phyloP scores from a whole-genome alignment of 305 asterid genomes.

The Andrographis paniculata region DNA sequence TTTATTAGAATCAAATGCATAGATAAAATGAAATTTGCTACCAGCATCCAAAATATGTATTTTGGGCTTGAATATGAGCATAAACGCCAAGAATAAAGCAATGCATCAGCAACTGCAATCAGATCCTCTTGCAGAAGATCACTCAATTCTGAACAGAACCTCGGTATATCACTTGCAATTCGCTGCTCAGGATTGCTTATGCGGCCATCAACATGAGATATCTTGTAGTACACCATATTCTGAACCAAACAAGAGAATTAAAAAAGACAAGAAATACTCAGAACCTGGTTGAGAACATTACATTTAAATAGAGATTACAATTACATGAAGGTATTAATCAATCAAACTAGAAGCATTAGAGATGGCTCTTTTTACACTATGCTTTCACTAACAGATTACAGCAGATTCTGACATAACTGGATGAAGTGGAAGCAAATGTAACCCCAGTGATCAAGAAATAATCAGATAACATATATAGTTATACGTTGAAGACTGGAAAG shows the following conservation, averaged over 20 bases:
- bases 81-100: slow-evolving; percentile 95
- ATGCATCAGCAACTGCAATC: slow-evolving; percentile 80
- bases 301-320: too few species aligned
- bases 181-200: slow-evolving; percentile 92
- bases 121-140: slow-evolving; percentile 98
- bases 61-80: slow-evolving; percentile 99
- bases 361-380: too few species aligned
- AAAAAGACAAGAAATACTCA: neutral
- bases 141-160: slow-evolving; percentile 94
- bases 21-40: slow-evolving; percentile 23
- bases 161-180: slow-evolving; percentile 97
- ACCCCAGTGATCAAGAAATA: too few species aligned
- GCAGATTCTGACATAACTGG: too few species aligned
- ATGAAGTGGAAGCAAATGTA: too few species aligned
- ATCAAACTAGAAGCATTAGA: too few species aligned
- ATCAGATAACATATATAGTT: too few species aligned
- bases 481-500: too few species aligned
- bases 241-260: slow-evolving; percentile 22
- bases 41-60: slow-evolving; percentile 94
- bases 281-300: neutral
- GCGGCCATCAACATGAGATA: slow-evolving; percentile 98
- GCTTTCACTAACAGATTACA: too few species aligned
- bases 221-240: slow-evolving; percentile 97
- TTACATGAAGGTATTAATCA: too few species aligned
- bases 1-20: slow-evolving; percentile 15